Base-by-base conservation (phyloP, 2,329 filamentous ascomycete species). In the Diplodia scrobiculata region DNA sequence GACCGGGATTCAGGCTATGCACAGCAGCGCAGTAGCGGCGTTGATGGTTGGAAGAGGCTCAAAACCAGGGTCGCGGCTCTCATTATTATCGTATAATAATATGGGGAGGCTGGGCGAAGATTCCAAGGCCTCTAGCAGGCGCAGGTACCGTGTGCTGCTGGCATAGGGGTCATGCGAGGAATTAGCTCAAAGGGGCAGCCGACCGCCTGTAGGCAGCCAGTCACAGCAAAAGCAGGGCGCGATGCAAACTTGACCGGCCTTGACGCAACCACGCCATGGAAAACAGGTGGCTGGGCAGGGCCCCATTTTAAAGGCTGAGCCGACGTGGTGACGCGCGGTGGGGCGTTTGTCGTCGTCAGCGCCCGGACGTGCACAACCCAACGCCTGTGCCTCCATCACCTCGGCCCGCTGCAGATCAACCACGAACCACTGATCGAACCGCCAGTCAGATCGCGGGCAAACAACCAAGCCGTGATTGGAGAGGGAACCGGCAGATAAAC, bases 341-440 rank as follows among this genome's bases (percentile, higher is more conserved):
- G 60, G 60, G 60, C 60, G 27, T 63, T 41, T 32, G 60, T 52
- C 60, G 60, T 63, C 60, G 60, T 63, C 60, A 63, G 60, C 60
- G 60, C 47, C 47, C 60, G 48, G 60, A 32, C 59, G 47, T 51
- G 59, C 45, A 47, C 59, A 14, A 38, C 7, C 6, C n/a, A 17
- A 32, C 29, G 5, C 29, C 29, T 32, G 6, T 9, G 17, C 19
- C 13, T 9, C 54, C 36, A 53, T 29, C 13, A 14, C 29, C 55
- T 60, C 55, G 41, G 55, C 38, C 55, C 55, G 55, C 38, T 9
- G 54, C 36, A 27, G 25, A 29, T 45, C 38, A n/a, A 55, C 32
- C 34, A 38, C n/a, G 19, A 38, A 19, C n/a, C 53, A 21, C 17
- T 36, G 32, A n/a, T 52, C 36, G 29, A 1, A 2, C 10, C 36